These are phyloP conservation scores for Aspergillus haitiensis DNA, from an alignment of 495 filamentous ascomycete species.

Conservation along the genomic window DNA sequence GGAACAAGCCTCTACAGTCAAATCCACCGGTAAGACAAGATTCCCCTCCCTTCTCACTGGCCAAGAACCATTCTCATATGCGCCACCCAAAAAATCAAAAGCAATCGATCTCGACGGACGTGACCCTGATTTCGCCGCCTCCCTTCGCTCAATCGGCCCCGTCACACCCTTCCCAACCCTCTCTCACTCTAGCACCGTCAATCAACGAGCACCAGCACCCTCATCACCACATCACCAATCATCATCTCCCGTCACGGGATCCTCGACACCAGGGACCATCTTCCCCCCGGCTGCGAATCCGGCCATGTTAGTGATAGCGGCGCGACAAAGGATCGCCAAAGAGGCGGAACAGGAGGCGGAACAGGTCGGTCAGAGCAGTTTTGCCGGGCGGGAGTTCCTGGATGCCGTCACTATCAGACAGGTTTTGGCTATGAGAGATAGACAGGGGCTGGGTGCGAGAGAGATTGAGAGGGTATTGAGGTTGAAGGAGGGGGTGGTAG, in stretches of 20 bases:
- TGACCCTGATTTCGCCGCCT: conserved; percentile 63
- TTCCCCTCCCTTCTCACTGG: not conserved
- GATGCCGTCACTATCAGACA: conserved; percentile 62
- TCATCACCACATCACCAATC: conserved; percentile 15
- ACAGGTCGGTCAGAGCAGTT: conserved; percentile 43
- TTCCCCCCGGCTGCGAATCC: conserved; percentile 54
- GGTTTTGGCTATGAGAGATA: conserved; percentile 60
- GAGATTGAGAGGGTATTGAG: conserved; percentile 63
- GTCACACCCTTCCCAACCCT: conserved; percentile 61
- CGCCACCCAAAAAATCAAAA: conserved; percentile 24
- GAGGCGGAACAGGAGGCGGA: conserved; percentile 55
- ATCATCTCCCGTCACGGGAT: conserved; percentile 3
- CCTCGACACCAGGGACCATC: conserved; percentile 25
- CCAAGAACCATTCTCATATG: not conserved
- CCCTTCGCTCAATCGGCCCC: conserved; percentile 62
- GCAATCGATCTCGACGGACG: conserved; percentile 66
- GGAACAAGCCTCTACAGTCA: conserved; percentile 36
- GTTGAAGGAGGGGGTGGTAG: conserved; percentile 58
- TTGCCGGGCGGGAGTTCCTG: conserved; percentile 53
- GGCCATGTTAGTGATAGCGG: conserved; percentile 50
- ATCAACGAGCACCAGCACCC: conserved; percentile 22
- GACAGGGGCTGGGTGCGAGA: conserved; percentile 43
- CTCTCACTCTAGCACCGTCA: conserved; percentile 56
- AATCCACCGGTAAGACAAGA: conserved; percentile 35
- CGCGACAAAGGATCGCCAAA: conserved; percentile 44